These are phyloP conservation scores for Cryptococcus hybrid DNA, from an alignment of 1,284 basidiomycete genomes.

Conservation along the genomic window DNA sequence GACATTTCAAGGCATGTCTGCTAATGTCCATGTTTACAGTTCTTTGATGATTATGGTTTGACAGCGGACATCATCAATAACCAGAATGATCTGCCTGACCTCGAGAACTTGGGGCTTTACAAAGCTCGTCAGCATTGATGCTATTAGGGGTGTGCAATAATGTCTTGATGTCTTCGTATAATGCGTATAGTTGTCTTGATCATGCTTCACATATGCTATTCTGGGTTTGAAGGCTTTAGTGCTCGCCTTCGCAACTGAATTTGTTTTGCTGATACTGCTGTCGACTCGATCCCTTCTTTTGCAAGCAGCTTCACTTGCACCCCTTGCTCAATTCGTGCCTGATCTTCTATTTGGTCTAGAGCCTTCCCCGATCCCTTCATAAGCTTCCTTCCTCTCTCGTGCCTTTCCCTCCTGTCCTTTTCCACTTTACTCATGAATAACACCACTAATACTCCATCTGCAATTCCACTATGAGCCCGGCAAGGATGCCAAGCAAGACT, in stretches of 20 bases:
- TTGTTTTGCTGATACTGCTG: no score
- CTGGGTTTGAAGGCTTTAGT: no score
- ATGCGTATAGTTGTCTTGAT: no score
- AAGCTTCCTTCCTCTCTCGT: slow-evolving; percentile 8
- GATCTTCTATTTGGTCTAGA: no score
- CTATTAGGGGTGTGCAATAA: no score
- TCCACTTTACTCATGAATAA: slow-evolving; percentile 24
- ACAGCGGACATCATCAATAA: slow-evolving; percentile 10
- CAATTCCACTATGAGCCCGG: slow-evolving; percentile 34
- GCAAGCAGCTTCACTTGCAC: no score
- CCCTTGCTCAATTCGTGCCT: no score
- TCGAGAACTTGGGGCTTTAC: slow-evolving; percentile 17
- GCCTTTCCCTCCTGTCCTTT: slow-evolving; percentile 18
- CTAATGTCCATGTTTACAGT: slow-evolving; percentile 9
- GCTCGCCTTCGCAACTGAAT: no score
- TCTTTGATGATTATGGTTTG: slow-evolving; percentile 24
- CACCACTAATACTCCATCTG: slow-evolving; percentile 31
- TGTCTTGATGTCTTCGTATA: no score
- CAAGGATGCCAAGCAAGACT: slow-evolving; percentile 31
- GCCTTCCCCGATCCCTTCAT: slow-evolving; percentile 9
- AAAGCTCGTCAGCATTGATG: no score
- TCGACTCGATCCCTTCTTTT: no score
- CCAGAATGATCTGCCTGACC: slow-evolving; percentile 17
- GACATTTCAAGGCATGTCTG: neutral
- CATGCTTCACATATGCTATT: no score